Evolutionary conservation across 2,329 filamentous ascomycete species (phyloP).

Genomic region (Beauveria caledonica): DNA sequence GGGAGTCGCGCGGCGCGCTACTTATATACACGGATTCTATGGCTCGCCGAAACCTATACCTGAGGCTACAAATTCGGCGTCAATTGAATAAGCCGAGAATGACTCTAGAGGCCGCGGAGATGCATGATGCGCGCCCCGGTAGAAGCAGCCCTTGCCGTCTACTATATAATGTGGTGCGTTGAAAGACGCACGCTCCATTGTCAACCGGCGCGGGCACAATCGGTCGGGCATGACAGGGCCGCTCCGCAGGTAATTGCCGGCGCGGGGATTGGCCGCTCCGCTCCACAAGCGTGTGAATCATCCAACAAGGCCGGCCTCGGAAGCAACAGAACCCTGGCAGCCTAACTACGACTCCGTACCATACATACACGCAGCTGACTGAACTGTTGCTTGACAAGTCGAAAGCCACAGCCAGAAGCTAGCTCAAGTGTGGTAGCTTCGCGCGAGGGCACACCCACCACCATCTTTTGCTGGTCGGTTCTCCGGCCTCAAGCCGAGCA

Average conservation of each 20-base stretch:
- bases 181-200: neutral
- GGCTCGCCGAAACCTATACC: too few species aligned
- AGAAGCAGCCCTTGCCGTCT: neutral
- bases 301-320: neutral
- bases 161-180: neutral
- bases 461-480: too few species aligned
- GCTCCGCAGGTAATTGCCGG: neutral
- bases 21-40: neutral
- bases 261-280: too few species aligned
- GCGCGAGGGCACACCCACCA: too few species aligned
- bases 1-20: neutral
- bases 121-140: neutral
- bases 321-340: neutral
- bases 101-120: neutral
- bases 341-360: too few species aligned
- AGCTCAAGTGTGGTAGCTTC: too few species aligned
- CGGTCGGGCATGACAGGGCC: neutral
- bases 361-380: too few species aligned
- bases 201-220: neutral
- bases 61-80: neutral
- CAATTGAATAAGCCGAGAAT: neutral
- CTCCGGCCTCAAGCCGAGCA: too few species aligned
- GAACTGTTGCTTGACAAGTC: too few species aligned
- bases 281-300: neutral
- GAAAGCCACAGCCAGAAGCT: too few species aligned